phyloP scores from a whole-genome alignment of 305 asterid species.

The Plantago coronopus region DNA sequence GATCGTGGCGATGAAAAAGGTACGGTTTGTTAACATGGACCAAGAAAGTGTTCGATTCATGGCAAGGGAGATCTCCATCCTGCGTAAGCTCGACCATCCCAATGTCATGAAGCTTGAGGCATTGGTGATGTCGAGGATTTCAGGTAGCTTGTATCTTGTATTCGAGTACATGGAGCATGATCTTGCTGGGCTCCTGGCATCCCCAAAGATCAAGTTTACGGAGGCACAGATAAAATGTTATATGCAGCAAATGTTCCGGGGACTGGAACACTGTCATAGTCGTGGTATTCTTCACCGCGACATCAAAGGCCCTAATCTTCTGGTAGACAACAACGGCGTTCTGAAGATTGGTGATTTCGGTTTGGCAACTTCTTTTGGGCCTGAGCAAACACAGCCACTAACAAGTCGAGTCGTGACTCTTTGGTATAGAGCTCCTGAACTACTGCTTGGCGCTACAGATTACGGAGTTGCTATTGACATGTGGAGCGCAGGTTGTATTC shows the following conservation, averaged over 20 bases:
- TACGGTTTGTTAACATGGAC: slow-evolving; percentile 53
- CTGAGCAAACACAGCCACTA: slow-evolving; percentile 42
- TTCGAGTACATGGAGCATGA: slow-evolving; percentile 66
- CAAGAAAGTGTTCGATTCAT: slow-evolving; percentile 58
- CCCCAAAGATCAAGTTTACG: slow-evolving; percentile 42
- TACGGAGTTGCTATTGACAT: slow-evolving; percentile 76
- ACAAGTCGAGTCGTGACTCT: slow-evolving; percentile 64
- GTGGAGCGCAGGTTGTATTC: slow-evolving; percentile 93
- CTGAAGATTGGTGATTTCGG: slow-evolving; percentile 55
- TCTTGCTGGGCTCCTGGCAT: slow-evolving; percentile 48
- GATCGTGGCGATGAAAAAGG: slow-evolving; percentile 62
- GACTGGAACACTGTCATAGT: slow-evolving; percentile 53
- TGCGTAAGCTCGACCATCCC: slow-evolving; percentile 57
- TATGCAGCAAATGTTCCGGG: slow-evolving; percentile 44
- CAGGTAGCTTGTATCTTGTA: slow-evolving; percentile 52
- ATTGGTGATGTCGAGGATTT: slow-evolving; percentile 49
- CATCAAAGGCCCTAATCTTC: slow-evolving; percentile 58
- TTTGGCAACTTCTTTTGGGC: slow-evolving; percentile 41
- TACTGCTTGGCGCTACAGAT: slow-evolving; percentile 71
- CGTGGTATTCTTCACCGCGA: slow-evolving; percentile 56
- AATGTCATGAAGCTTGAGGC: slow-evolving; percentile 59
- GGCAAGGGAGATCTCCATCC: slow-evolving; percentile 52
- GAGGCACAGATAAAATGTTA: slow-evolving; percentile 59
- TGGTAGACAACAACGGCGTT: slow-evolving; percentile 45
- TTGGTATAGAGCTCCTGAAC: slow-evolving; percentile 86